Conservation (phyloP, 1,284 basidiomycete genomes). For the Hemileia vastatrix region DNA sequence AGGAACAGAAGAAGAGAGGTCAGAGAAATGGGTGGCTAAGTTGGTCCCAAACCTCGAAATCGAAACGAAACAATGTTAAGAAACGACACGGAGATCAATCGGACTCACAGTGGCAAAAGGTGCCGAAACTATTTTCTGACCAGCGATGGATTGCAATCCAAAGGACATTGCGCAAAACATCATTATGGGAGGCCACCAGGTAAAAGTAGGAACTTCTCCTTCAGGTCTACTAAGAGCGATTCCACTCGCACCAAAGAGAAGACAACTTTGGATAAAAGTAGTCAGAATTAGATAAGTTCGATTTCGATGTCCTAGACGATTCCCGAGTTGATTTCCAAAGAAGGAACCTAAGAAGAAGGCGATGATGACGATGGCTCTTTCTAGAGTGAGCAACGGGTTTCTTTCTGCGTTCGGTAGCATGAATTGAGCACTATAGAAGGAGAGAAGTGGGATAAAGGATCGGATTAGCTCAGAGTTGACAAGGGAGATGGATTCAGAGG, state of each 20-base stretch:
- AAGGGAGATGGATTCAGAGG: not conserved
- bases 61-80: no score
- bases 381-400: conserved; percentile 30
- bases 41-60: no score
- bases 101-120: conserved; percentile 37
- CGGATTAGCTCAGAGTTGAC: no score
- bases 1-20: not conserved
- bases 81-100: no score
- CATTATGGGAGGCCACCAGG: conserved; percentile 32
- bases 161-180: conserved; percentile 19
- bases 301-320: conserved; percentile 29
- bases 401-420: conserved; percentile 30
- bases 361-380: conserved; percentile 29
- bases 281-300: conserved; percentile 29
- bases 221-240: conserved; percentile 33
- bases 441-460: not conserved
- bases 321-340: conserved; percentile 25
- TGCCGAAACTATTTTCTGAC: conserved; percentile 35
- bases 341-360: conserved; percentile 35
- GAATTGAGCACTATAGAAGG: conserved; percentile 34
- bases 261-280: conserved; percentile 30
- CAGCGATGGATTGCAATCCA: conserved; percentile 35
- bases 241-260: conserved; percentile 31
- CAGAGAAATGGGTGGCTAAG: no score
- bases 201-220: conserved; percentile 29